These are phyloP conservation scores for Dillenia turbinata DNA, from an alignment of 164 flowering plant genomes.

Conservation along the genomic window DNA sequence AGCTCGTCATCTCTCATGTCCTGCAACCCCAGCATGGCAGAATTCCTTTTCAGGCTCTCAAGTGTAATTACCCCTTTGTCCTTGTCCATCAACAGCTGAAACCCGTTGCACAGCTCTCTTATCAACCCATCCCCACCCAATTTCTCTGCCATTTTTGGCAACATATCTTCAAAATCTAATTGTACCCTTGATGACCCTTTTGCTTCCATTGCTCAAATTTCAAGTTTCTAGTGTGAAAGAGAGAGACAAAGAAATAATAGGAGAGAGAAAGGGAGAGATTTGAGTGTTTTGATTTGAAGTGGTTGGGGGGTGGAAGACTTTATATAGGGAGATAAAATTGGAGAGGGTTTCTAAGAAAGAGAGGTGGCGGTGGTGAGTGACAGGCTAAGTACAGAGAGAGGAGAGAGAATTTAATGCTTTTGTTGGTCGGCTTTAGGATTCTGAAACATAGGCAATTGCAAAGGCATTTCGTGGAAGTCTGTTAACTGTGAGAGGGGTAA, in stretches of 20 bases:
- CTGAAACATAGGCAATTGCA: slow-evolving; percentile 3
- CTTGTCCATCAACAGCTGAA: slow-evolving; percentile 41
- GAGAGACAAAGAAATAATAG: background rate
- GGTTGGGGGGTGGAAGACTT: background rate
- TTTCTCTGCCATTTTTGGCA: slow-evolving; percentile 47
- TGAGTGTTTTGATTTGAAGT: background rate
- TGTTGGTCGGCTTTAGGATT: slow-evolving; percentile 14
- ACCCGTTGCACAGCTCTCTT: slow-evolving; percentile 56
- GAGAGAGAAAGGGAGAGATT: slow-evolving; percentile 7
- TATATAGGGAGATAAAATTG: slow-evolving; percentile 2
- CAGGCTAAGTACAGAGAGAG: slow-evolving; percentile 28
- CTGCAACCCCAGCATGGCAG: slow-evolving; percentile 31
- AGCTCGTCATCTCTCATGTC: slow-evolving; percentile 46
- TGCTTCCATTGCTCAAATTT: slow-evolving; percentile 15
- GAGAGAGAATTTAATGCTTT: background rate
- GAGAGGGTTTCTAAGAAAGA: slow-evolving; percentile 8
- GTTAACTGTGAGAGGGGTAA: too few relatives aligned
- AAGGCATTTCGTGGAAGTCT: too few relatives aligned
- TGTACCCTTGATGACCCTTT: background rate
- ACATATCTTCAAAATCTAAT: slow-evolving; percentile 36
- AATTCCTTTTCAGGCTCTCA: slow-evolving; percentile 47
- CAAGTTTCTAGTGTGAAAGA: background rate
- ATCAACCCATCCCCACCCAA: slow-evolving; percentile 53
- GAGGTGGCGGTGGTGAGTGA: slow-evolving; percentile 13
- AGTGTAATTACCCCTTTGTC: slow-evolving; percentile 45